Evolutionary conservation across 176 grass and related monocot genomes (phyloP).

Genomic region (Triticum timopheevii): DNA sequence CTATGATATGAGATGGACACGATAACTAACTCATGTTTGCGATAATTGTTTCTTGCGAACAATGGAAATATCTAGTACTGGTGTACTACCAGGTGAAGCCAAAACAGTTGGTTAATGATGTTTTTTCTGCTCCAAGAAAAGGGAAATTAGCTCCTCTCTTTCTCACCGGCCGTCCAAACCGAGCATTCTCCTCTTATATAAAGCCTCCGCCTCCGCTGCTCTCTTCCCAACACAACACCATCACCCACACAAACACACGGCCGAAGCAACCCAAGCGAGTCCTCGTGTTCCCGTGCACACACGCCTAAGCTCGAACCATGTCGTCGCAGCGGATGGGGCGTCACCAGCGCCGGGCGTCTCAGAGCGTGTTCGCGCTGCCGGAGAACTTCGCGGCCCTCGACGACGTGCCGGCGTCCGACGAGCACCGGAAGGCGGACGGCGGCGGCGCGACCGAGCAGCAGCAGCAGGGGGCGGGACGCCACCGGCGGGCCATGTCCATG

Average conservation of each 20-base stretch:
- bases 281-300: neutral
- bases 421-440: conserved; percentile 5
- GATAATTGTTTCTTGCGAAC: neutral
- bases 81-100: neutral
- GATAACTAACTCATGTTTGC: too few relatives aligned
- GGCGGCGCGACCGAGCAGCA: conserved; percentile 17
- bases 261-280: neutral
- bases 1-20: too few relatives aligned
- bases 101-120: neutral
- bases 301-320: neutral
- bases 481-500: conserved; percentile 44
- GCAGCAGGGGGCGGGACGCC: neutral
- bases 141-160: neutral
- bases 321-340: conserved; percentile 60
- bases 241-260: neutral
- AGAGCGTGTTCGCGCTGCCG: conserved; percentile 69
- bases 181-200: conserved; percentile 22
- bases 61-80: neutral
- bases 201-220: neutral
- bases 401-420: conserved; percentile 35
- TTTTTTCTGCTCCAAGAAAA: neutral
- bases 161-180: neutral
- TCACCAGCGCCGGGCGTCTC: conserved; percentile 76
- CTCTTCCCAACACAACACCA: neutral
- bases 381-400: conserved; percentile 52